phyloP scores from a whole-genome alignment of 495 filamentous ascomycete genomes.

The Friedmanniomyces simplex region DNA sequence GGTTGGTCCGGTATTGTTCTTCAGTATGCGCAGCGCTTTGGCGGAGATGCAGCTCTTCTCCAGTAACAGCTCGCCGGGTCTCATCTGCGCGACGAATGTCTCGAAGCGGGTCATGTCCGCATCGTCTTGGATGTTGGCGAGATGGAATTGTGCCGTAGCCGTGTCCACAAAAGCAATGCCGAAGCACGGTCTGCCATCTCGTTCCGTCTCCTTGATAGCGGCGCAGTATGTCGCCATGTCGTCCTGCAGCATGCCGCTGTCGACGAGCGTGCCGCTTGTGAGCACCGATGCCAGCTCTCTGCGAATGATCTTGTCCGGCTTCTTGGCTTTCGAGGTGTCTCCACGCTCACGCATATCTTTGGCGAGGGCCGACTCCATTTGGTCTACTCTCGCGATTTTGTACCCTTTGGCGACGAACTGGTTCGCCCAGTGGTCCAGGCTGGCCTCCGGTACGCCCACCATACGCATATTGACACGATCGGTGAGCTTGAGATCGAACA shows the following conservation, averaged over 20 bases:
- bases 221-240: constrained; percentile 97
- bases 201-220: constrained; percentile 80
- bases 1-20: constrained; percentile 86
- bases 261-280: constrained; percentile 85
- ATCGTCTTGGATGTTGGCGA: constrained; percentile 88
- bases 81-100: constrained; percentile 88
- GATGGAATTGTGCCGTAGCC: constrained; percentile 87
- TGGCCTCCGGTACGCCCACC: constrained; percentile 89
- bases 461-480: constrained; percentile 99
- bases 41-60: constrained; percentile 80
- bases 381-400: constrained; percentile 95
- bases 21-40: constrained; percentile 83
- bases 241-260: constrained; percentile 92
- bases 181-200: constrained; percentile 70
- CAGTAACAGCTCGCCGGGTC: constrained; percentile 78
- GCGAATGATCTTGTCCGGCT: constrained; percentile 82
- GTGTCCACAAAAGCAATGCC: constrained; percentile 93
- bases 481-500: constrained; percentile 96
- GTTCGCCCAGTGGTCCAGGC: constrained; percentile 83
- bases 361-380: constrained; percentile 85
- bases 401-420: constrained; percentile 89
- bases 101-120: constrained; percentile 94
- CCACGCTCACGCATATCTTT: constrained; percentile 97
- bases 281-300: constrained; percentile 85
- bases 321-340: constrained; percentile 44